phyloP scores from a whole-genome alignment of 2,329 filamentous ascomycete species.

The Trichoderma semiorbis region DNA sequence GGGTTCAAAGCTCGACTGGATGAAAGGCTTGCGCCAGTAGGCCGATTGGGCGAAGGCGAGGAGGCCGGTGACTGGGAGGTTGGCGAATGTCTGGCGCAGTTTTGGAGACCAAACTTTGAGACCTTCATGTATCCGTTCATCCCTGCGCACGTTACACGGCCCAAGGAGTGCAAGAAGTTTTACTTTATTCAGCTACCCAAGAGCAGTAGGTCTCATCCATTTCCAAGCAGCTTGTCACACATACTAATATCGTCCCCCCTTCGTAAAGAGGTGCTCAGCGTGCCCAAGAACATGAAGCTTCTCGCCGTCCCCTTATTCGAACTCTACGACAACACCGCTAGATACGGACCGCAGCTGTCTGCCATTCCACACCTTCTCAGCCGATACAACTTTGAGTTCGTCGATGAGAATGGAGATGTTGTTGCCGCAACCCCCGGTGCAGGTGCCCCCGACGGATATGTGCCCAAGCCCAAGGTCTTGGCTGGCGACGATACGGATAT shows the following conservation, averaged over 20 bases:
- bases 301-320: slow-evolving; percentile 96
- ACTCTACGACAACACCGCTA: slow-evolving; percentile 92
- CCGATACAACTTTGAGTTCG: slow-evolving; percentile 95
- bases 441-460: slow-evolving; percentile 53
- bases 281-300: slow-evolving; percentile 99
- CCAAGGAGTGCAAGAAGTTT: slow-evolving; percentile 98
- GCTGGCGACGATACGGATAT: slow-evolving; percentile 61
- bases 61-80: slow-evolving; percentile 88
- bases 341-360: slow-evolving; percentile 93
- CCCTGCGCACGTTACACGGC: slow-evolving; percentile 89
- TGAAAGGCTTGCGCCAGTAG: slow-evolving; percentile 89
- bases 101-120: slow-evolving; percentile 99
- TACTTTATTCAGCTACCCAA: slow-evolving; percentile 95
- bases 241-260: slow-evolving; percentile 3
- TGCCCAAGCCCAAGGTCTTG: slow-evolving; percentile 63
- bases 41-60: slow-evolving; percentile 78
- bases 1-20: slow-evolving; percentile 95
- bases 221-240: neutral
- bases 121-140: slow-evolving; percentile 99
- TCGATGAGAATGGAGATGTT: slow-evolving; percentile 87
- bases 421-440: slow-evolving; percentile 79
- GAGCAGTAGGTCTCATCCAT: slow-evolving; percentile 59
- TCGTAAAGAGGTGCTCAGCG: slow-evolving; percentile 77
- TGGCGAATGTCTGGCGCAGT: slow-evolving; percentile 91
- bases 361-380: slow-evolving; percentile 94